Percentiles rank a stretch among this genome's conserved stretches.
These are phyloP conservation scores for Corinectria fuckeliana DNA, from an alignment of 2,329 filamentous ascomycete species.

Conservation along the genomic window DNA sequence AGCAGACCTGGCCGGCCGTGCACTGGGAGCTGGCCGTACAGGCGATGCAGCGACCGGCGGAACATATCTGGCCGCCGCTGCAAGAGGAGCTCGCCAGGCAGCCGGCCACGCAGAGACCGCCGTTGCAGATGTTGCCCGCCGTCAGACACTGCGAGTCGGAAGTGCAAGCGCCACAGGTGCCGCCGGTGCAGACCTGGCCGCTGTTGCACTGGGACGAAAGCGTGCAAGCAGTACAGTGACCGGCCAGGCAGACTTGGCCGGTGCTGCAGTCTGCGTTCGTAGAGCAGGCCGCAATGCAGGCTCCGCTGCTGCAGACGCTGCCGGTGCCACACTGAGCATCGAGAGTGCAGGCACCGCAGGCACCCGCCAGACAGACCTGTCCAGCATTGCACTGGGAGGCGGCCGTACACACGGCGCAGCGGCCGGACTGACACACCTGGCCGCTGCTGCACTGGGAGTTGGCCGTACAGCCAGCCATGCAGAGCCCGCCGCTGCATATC, in stretches of 20 bases:
- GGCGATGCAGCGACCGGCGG: neutral
- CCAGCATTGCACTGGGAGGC: conserved; percentile 10
- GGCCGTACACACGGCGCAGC: conserved; percentile 3
- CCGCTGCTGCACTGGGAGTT: conserved; percentile 5
- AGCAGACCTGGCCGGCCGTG: neutral
- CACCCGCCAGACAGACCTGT: neutral
- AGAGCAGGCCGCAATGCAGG: conserved; percentile 14
- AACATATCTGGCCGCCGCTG: conserved; percentile 7
- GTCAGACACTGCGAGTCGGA: conserved; percentile 8
- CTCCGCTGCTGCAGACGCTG: conserved; percentile 8
- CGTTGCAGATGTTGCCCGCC: conserved; percentile 1
- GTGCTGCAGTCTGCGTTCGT: conserved; percentile 2
- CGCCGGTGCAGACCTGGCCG: conserved; percentile 14
- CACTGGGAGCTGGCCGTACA: conserved; percentile 2
- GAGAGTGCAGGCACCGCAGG: neutral
- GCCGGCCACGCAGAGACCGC: conserved; percentile 8
- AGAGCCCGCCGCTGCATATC: conserved; percentile 9
- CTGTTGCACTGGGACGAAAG: conserved; percentile 9
- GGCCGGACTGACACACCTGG: conserved; percentile 10
- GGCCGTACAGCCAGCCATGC: conserved; percentile 5
- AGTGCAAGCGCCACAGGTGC: conserved; percentile 4
- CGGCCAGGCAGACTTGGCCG: conserved; percentile 5
- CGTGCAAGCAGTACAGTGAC: conserved; percentile 15
- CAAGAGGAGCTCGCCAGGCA: conserved; percentile 4
- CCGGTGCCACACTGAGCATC: neutral